Evolutionary conservation across 768 basidiomycete species (phyloP).

Genomic region (Panus rudis): DNA sequence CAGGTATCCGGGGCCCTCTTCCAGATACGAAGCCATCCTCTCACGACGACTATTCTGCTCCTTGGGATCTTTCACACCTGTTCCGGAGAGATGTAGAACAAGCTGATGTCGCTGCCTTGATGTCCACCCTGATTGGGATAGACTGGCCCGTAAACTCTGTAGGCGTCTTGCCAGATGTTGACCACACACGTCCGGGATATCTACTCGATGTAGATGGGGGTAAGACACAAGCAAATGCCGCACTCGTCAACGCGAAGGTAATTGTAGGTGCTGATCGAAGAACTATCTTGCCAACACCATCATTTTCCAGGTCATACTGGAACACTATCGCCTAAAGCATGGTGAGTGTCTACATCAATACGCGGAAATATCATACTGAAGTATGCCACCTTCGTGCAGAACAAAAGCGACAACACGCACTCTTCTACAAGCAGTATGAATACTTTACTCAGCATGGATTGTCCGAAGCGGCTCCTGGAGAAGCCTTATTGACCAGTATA

Average conservation of each 20-base stretch:
- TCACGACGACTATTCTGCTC: slow-evolving; percentile 62
- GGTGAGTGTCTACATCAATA: slow-evolving; percentile 34
- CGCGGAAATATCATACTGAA: neutral
- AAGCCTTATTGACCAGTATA: slow-evolving; percentile 33
- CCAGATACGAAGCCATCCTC: slow-evolving; percentile 45
- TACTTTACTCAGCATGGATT: slow-evolving; percentile 32
- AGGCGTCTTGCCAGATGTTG: slow-evolving; percentile 73
- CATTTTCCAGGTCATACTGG: slow-evolving; percentile 49
- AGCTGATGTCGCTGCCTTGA: slow-evolving; percentile 73
- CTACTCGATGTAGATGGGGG: slow-evolving; percentile 41
- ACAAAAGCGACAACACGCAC: slow-evolving; percentile 47
- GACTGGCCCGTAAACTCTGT: slow-evolving; percentile 79
- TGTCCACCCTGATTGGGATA: slow-evolving; percentile 67
- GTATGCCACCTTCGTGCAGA: slow-evolving; percentile 31
- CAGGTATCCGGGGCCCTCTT: slow-evolving; percentile 66
- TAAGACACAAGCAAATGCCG: slow-evolving; percentile 42
- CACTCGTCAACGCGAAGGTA: slow-evolving; percentile 61
- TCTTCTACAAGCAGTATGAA: slow-evolving; percentile 59
- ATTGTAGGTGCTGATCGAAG: neutral
- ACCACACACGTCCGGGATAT: slow-evolving; percentile 54
- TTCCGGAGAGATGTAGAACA: slow-evolving; percentile 74
- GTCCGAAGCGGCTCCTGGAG: slow-evolving; percentile 28
- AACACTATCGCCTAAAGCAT: slow-evolving; percentile 74
- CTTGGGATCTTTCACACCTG: slow-evolving; percentile 55
- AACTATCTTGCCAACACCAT: neutral